A percentile compares a stretch with the other conserved stretches of the same genome.
Conservation (phyloP, 1,139 yeast genomes). For the Kodamaea fungicola region DNA sequence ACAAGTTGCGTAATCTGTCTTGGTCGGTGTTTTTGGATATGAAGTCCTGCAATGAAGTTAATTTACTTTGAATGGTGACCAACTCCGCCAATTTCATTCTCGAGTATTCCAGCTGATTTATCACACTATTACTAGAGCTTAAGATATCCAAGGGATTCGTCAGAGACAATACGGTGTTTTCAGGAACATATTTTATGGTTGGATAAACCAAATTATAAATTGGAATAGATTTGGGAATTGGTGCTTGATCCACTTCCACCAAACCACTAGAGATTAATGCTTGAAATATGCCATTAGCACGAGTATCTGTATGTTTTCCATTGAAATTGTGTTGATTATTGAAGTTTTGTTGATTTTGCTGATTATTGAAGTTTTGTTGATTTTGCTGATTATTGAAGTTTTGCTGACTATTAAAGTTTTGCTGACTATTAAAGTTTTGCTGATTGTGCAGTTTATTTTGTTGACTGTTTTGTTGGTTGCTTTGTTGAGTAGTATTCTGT, state of each 20-base stretch:
- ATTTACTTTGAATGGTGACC: constrained; percentile 18
- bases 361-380: background rate
- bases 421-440: background rate
- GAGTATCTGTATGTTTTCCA: background rate
- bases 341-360: background rate
- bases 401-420: background rate
- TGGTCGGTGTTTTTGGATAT: constrained; percentile 21
- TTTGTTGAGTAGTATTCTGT: background rate
- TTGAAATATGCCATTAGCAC: constrained; percentile 22
- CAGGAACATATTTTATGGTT: constrained; percentile 24
- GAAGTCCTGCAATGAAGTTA: constrained; percentile 32
- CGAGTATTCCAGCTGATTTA: constrained; percentile 20
- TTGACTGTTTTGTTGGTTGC: background rate
- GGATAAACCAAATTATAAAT: constrained; percentile 37
- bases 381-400: constrained; percentile 18
- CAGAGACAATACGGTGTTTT: constrained; percentile 19
- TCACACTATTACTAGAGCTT: constrained; percentile 14
- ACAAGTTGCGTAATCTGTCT: constrained; percentile 21
- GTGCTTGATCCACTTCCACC: constrained; percentile 39
- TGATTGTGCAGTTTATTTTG: background rate
- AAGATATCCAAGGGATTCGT: constrained; percentile 32
- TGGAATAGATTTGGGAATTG: constrained; percentile 42
- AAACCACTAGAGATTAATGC: constrained; percentile 36
- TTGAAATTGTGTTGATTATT: background rate
- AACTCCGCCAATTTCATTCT: constrained; percentile 27